These are phyloP conservation scores for Ogataea paradorogensis DNA, from an alignment of 805 yeast species.

Conservation along the genomic window DNA sequence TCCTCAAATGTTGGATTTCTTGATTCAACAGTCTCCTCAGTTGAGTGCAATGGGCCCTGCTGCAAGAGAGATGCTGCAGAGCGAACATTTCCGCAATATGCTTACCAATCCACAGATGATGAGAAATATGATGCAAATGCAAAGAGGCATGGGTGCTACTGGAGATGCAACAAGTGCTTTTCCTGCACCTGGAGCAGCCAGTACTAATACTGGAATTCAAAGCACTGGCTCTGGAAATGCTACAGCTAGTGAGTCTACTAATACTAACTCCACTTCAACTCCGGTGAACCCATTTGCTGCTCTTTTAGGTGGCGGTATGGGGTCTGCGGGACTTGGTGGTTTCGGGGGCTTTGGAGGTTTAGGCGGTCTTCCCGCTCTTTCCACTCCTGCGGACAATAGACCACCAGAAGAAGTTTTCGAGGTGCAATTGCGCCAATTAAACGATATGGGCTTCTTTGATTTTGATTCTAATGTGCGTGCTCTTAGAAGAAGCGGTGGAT, in stretches of 20 bases:
- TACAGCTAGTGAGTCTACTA: constrained; percentile 24
- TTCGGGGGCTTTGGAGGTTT: constrained; percentile 26
- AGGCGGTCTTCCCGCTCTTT: constrained; percentile 33
- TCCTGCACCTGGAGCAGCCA: constrained; percentile 49
- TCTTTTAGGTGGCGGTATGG: constrained; percentile 27
- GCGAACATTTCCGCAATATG: constrained; percentile 78
- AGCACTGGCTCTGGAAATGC: constrained; percentile 10
- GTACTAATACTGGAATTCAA: constrained; percentile 11
- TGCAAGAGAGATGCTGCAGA: constrained; percentile 79
- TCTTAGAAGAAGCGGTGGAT: constrained; percentile 91
- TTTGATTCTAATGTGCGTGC: constrained; percentile 92
- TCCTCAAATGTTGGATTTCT: constrained; percentile 82
- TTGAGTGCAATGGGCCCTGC: constrained; percentile 86
- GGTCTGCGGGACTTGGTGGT: constrained; percentile 1
- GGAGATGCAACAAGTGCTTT: constrained; percentile 32
- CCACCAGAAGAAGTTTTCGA: constrained; percentile 83
- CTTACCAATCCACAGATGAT: constrained; percentile 80
- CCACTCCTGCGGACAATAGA: constrained; percentile 60
- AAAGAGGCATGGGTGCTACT: constrained; percentile 45
- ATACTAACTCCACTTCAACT: constrained; percentile 20
- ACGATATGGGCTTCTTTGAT: constrained; percentile 85
- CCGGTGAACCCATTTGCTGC: constrained; percentile 44
- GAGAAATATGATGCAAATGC: constrained; percentile 78
- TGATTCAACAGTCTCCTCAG: constrained; percentile 82
- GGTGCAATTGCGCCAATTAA: constrained; percentile 66